Evolutionary conservation across 2,329 filamentous ascomycete species (phyloP).

Genomic region (Cryphonectria parasitica): DNA sequence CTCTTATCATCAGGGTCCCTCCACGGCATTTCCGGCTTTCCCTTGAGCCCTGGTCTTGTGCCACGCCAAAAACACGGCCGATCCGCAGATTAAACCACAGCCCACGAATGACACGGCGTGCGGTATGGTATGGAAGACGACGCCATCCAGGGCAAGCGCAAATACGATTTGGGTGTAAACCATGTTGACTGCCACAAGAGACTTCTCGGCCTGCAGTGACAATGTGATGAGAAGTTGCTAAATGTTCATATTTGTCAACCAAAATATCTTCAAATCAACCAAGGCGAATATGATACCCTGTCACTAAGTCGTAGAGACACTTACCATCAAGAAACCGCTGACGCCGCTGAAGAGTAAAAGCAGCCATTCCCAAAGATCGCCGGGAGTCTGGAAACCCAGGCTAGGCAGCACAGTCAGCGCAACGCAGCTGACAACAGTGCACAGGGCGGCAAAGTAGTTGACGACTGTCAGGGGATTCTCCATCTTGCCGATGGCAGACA

Average conservation of each 20-base stretch:
- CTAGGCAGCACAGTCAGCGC: constrained; percentile 9
- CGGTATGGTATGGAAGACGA: constrained; percentile 16
- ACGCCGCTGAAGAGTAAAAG: constrained; percentile 16
- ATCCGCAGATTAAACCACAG: constrained; percentile 9
- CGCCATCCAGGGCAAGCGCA: constrained; percentile 11
- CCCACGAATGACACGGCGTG: constrained; percentile 14
- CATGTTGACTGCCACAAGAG: constrained; percentile 20
- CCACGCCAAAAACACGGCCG: constrained; percentile 16
- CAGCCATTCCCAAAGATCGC: constrained; percentile 14
- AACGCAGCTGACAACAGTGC: constrained; percentile 10
- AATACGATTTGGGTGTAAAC: constrained; percentile 22
- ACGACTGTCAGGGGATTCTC: constrained; percentile 17
- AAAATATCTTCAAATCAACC: too few relatives aligned
- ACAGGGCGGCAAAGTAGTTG: constrained; percentile 21
- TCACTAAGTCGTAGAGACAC: neutral
- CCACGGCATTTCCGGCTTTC: neutral
- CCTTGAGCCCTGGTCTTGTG: constrained; percentile 7
- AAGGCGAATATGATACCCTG: neutral
- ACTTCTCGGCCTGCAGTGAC: constrained; percentile 19
- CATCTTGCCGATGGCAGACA: constrained; percentile 18
- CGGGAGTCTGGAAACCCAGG: constrained; percentile 9
- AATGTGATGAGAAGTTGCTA: constrained; percentile 22
- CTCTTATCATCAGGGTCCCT: neutral
- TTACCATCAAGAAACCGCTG: constrained; percentile 21
- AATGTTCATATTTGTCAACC: neutral